Percentiles rank a stretch among this genome's conserved stretches.
Evolutionary conservation across 805 yeast species (phyloP).

Genomic region (Starmera amethionina): DNA sequence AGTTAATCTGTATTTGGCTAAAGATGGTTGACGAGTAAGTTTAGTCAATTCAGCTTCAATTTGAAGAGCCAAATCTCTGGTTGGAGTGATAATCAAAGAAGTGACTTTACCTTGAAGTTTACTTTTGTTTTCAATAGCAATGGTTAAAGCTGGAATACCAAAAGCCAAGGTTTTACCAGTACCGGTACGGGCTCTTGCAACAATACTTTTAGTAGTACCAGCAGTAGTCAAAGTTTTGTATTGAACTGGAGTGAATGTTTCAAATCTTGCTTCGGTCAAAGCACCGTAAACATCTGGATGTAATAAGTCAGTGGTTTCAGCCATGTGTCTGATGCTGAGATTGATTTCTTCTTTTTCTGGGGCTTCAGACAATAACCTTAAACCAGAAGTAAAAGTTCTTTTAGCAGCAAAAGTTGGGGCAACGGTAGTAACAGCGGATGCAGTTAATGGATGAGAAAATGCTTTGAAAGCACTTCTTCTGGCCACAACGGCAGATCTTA

Average conservation of each 20-base stretch:
- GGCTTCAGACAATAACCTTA: conserved; percentile 3
- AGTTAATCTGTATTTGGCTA: conserved; percentile 20
- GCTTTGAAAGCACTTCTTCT: background rate
- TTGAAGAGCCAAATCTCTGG: conserved; percentile 85
- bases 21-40: conserved; percentile 24
- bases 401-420: background rate
- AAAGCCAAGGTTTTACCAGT: conserved; percentile 92
- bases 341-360: conserved; percentile 3
- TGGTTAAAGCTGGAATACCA: conserved; percentile 55
- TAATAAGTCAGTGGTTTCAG: conserved; percentile 18
- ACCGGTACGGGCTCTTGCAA: conserved; percentile 89
- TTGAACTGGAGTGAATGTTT: conserved; percentile 60
- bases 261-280: conserved; percentile 33
- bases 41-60: conserved; percentile 55
- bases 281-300: conserved; percentile 23
- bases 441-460: background rate
- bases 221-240: conserved; percentile 50
- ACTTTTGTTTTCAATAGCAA: conserved; percentile 12
- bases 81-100: conserved; percentile 74
- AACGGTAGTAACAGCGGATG: background rate
- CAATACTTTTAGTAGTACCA: conserved; percentile 48
- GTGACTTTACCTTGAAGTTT: conserved; percentile 31
- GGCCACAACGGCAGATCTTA: background rate
- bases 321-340: conserved; percentile 11
- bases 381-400: background rate